These are phyloP conservation scores for Mucor velutinosus DNA, from an alignment of 371 early-diverging fungal species.

Conservation along the genomic window DNA sequence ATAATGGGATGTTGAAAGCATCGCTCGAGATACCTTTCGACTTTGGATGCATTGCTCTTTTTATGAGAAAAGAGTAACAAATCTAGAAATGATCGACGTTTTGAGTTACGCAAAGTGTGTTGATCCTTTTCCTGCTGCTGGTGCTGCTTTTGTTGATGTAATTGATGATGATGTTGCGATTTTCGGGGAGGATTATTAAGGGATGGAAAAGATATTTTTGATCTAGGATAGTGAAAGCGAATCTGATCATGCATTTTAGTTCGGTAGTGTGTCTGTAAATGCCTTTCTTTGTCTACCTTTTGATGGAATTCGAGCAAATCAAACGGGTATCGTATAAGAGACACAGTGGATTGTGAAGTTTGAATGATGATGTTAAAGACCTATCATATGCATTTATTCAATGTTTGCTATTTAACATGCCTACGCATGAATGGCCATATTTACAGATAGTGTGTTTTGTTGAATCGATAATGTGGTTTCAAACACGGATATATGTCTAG, in stretches of 20 bases:
- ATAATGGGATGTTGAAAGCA: constrained; percentile 47
- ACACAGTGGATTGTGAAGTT: constrained; percentile 43
- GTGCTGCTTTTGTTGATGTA: neutral
- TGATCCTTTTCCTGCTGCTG: neutral
- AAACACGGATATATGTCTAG: constrained; percentile 30
- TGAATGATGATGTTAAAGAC: constrained; percentile 63
- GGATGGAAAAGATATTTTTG: constrained; percentile 45
- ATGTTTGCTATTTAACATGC: neutral
- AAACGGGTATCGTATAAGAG: constrained; percentile 58
- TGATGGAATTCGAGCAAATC: constrained; percentile 68
- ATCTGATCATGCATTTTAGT: constrained; percentile 22
- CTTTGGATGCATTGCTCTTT: constrained; percentile 42
- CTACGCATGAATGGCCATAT: neutral
- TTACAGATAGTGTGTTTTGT: constrained; percentile 38
- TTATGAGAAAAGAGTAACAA: constrained; percentile 30
- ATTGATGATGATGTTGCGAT: neutral
- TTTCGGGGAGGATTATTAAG: constrained; percentile 30
- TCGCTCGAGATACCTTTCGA: constrained; percentile 45
- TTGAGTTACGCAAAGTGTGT: constrained; percentile 14
- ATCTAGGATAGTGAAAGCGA: constrained; percentile 40
- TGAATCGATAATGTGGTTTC: constrained; percentile 44
- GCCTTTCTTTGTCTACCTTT: constrained; percentile 22
- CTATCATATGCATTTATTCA: constrained; percentile 20
- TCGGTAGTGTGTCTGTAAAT: neutral
- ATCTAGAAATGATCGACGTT: constrained; percentile 34